A percentile compares a stretch with the other conserved stretches of the same genome.
These are phyloP conservation scores for Inonotus obliquus DNA, from an alignment of 1,284 basidiomycete genomes.

Conservation along the genomic window DNA sequence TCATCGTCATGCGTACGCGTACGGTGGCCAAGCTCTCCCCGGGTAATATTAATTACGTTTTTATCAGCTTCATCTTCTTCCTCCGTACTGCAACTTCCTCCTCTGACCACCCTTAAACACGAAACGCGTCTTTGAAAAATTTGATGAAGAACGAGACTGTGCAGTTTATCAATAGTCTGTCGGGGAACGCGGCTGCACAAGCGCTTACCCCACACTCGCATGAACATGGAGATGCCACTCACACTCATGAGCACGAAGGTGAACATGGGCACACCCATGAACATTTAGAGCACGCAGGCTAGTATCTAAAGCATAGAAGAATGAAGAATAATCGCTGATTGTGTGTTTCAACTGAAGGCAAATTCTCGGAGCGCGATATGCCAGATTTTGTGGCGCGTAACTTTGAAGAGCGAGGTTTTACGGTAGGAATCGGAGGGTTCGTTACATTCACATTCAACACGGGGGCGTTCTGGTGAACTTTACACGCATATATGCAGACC, in stretches of 20 bases:
- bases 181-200: constrained; percentile 30
- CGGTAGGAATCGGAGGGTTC: constrained; percentile 94
- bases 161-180: constrained; percentile 67
- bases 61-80: neutral
- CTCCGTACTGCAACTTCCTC: neutral
- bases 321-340: constrained; percentile 12
- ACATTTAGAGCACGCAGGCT: constrained; percentile 83
- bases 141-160: constrained; percentile 32
- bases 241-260: constrained; percentile 46
- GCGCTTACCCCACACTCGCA: constrained; percentile 36
- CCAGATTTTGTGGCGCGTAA: constrained; percentile 84
- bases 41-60: no score
- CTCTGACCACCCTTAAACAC: neutral
- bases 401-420: constrained; percentile 93
- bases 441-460: constrained; percentile 22
- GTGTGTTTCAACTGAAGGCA: constrained; percentile 49
- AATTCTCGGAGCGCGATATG: constrained; percentile 88
- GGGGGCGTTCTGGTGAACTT: neutral
- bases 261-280: constrained; percentile 93
- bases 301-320: constrained; percentile 21
- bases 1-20: neutral
- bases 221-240: constrained; percentile 33
- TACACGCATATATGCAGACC: constrained; percentile 47
- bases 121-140: neutral
- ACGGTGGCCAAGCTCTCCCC: no score